Conservation (phyloP, 495 filamentous ascomycete species). For the Glonium stellatum region DNA sequence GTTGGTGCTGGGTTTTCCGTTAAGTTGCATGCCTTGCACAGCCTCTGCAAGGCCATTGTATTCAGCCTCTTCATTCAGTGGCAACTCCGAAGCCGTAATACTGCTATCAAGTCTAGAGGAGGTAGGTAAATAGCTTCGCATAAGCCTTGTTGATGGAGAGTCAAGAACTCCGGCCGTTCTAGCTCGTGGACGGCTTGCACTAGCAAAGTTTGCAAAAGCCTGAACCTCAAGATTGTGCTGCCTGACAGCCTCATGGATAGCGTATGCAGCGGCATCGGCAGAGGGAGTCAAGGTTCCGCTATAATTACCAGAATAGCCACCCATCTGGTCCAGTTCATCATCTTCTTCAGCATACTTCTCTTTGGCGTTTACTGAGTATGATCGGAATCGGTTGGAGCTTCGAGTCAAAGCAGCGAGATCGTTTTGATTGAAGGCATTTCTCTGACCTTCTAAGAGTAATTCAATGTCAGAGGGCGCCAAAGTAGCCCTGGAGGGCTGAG, state of each 20-base stretch:
- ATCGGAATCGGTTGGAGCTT: conserved; percentile 81
- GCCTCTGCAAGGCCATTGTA: conserved; percentile 67
- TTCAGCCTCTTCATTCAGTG: conserved; percentile 62
- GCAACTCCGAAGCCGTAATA: conserved; percentile 72
- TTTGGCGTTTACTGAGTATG: conserved; percentile 97
- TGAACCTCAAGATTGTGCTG: conserved; percentile 92
- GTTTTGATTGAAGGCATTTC: conserved; percentile 48
- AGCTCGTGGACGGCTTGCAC: conserved; percentile 75
- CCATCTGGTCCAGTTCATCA: conserved; percentile 56
- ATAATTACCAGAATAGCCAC: conserved; percentile 49
- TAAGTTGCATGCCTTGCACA: conserved; percentile 70
- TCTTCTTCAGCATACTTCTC: conserved; percentile 95
- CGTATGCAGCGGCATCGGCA: conserved; percentile 66
- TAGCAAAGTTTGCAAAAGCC: conserved; percentile 77
- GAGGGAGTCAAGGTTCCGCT: conserved; percentile 65
- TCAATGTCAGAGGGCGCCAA: conserved; percentile 56
- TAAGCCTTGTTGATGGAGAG: conserved; percentile 64
- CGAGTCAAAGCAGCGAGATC: conserved; percentile 68
- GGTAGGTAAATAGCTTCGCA: conserved; percentile 70
- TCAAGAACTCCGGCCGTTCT: conserved; percentile 87
- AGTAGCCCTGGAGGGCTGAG: conserved; percentile 67
- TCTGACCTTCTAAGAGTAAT: conserved; percentile 41
- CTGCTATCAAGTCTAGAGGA: conserved; percentile 78
- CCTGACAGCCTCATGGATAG: conserved; percentile 84
- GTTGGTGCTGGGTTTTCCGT: conserved; percentile 40